These are phyloP conservation scores for Pisolithus tinctorius DNA, from an alignment of 768 basidiomycete genomes.

Conservation along the genomic window DNA sequence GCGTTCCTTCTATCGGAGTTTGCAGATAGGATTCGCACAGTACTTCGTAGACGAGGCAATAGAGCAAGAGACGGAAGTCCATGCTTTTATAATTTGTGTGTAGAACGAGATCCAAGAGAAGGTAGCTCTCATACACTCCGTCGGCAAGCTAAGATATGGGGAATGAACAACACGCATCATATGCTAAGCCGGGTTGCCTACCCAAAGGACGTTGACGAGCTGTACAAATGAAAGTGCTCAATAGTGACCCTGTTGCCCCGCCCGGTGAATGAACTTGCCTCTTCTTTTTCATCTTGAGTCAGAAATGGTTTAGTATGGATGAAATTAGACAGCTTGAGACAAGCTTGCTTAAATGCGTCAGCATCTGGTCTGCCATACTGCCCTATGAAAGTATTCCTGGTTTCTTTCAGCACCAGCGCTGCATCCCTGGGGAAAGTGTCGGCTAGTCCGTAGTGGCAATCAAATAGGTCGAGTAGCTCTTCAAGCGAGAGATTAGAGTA, in stretches of 20 bases:
- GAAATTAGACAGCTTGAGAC: neutral
- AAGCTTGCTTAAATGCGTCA: neutral
- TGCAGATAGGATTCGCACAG: neutral
- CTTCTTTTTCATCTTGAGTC: neutral
- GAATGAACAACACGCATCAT: neutral
- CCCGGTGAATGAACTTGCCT: neutral
- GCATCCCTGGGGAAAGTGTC: neutral
- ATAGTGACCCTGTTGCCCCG: neutral
- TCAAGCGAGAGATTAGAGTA: neutral
- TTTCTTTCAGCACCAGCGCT: neutral
- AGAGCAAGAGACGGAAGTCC: neutral
- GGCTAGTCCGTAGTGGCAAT: neutral
- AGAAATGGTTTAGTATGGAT: neutral
- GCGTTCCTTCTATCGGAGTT: neutral
- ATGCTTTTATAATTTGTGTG: neutral
- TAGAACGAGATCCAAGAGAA: neutral
- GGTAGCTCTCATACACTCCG: neutral
- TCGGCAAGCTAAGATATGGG: neutral
- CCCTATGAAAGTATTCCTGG: neutral
- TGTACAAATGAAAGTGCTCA: neutral
- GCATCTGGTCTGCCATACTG: neutral
- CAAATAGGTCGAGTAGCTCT: neutral
- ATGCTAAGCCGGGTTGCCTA: neutral
- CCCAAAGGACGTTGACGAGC: neutral
- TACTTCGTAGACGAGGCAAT: neutral